phyloP scores from a whole-genome alignment of 345 rosid genomes.

The Heritiera fomes region DNA sequence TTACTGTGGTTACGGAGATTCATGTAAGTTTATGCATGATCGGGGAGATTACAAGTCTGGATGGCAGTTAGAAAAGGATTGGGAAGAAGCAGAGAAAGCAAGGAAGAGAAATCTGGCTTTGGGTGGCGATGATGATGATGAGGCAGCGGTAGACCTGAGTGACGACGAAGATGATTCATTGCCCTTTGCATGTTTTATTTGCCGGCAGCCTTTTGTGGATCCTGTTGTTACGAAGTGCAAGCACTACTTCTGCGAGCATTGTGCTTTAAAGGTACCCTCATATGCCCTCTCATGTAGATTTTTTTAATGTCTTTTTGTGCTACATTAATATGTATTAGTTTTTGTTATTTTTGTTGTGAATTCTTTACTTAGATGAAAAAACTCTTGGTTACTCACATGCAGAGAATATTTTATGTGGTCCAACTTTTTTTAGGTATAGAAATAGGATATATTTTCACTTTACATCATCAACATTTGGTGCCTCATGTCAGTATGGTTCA shows the following conservation, averaged over 20 bases:
- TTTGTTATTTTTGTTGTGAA: neutral
- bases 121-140: conserved; percentile 58
- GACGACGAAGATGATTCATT: conserved; percentile 56
- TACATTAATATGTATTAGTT: neutral
- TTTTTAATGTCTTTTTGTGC: neutral
- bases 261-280: conserved; percentile 69
- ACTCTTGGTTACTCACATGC: neutral
- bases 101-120: conserved; percentile 78
- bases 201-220: conserved; percentile 74
- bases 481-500: too few relatives aligned
- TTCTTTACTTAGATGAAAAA: neutral
- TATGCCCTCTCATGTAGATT: neutral
- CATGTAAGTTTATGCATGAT: conserved; percentile 91
- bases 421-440: neutral
- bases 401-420: neutral
- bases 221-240: conserved; percentile 88
- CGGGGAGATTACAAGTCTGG: conserved; percentile 92
- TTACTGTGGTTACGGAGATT: conserved; percentile 89
- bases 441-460: too few relatives aligned
- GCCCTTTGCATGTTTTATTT: conserved; percentile 78
- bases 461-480: too few relatives aligned
- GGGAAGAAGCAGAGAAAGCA: conserved; percentile 85
- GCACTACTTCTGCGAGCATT: conserved; percentile 93
- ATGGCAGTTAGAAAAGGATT: conserved; percentile 88
- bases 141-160: conserved; percentile 32